Percentiles rank a stretch among this genome's conserved stretches.
Evolutionary conservation across 2,329 filamentous ascomycete species (phyloP).

Genomic region (Fusarium transvaalense): DNA sequence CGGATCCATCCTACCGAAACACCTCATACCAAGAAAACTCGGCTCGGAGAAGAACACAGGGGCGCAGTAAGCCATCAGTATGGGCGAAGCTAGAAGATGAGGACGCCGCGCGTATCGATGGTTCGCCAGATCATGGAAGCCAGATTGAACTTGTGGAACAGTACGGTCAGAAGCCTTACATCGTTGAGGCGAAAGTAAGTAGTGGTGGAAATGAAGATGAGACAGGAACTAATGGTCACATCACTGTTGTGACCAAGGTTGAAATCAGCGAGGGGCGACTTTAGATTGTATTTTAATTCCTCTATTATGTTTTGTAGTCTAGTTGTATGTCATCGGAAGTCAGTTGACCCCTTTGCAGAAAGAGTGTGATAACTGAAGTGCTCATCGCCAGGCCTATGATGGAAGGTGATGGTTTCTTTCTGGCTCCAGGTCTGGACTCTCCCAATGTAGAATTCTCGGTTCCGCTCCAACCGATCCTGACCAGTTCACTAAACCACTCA

Average conservation of each 20-base stretch:
- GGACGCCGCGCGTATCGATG: slow-evolving; percentile 28
- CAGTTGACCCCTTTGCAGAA: accelerated
- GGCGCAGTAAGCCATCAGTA: slow-evolving; percentile 38
- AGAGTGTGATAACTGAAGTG: background rate
- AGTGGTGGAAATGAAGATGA: slow-evolving; percentile 1
- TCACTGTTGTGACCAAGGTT: slow-evolving; percentile 49
- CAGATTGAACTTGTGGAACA: slow-evolving; percentile 50
- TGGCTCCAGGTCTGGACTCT: background rate
- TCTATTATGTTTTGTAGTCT: accelerated
- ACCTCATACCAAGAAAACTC: slow-evolving; percentile 31
- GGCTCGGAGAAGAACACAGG: slow-evolving; percentile 34
- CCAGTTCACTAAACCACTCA: background rate
- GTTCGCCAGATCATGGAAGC: slow-evolving; percentile 43
- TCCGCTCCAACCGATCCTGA: slow-evolving; percentile 19
- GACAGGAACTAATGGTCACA: slow-evolving; percentile 34
- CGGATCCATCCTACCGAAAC: slow-evolving; percentile 27
- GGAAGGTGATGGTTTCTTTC: background rate
- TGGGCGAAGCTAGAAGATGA: slow-evolving; percentile 52
- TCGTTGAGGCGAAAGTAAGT: slow-evolving; percentile 13
- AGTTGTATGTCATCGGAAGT: accelerated
- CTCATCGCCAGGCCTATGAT: background rate
- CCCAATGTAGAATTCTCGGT: background rate
- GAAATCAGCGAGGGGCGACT: slow-evolving; percentile 37
- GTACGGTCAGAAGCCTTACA: slow-evolving; percentile 19
- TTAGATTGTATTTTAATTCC: background rate